Conservation (phyloP, 345 rosid species). For the Corymbia maculata region DNA sequence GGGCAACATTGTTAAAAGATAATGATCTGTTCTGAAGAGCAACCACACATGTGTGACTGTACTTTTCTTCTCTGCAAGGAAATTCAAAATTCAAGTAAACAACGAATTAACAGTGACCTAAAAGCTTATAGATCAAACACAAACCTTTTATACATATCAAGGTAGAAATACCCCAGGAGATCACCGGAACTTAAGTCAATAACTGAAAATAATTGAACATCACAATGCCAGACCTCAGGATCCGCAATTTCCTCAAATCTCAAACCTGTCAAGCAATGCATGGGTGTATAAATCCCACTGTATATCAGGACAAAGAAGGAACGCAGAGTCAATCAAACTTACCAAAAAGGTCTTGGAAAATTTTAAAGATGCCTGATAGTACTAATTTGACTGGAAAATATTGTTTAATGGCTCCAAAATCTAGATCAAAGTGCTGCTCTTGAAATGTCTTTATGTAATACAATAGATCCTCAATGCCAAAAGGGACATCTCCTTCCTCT, state of each 20-base stretch:
- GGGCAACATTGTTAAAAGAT: slow-evolving; percentile 40
- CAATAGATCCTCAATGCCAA: slow-evolving; percentile 77
- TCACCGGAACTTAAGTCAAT: slow-evolving; percentile 71
- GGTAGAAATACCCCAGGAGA: slow-evolving; percentile 84
- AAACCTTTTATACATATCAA: slow-evolving; percentile 77
- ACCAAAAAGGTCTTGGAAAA: slow-evolving; percentile 91
- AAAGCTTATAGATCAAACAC: neutral
- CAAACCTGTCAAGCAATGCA: slow-evolving; percentile 38
- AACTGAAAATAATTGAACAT: slow-evolving; percentile 64
- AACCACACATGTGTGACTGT: slow-evolving; percentile 67
- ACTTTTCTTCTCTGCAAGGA: slow-evolving; percentile 77
- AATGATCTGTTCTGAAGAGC: slow-evolving; percentile 82
- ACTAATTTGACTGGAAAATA: slow-evolving; percentile 83
- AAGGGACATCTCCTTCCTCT: slow-evolving; percentile 83
- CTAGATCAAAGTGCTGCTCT: slow-evolving; percentile 73
- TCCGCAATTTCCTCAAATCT: slow-evolving; percentile 66
- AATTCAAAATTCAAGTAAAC: slow-evolving; percentile 3
- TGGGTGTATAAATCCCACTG: neutral
- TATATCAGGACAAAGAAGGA: neutral
- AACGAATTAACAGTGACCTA: neutral
- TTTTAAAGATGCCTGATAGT: slow-evolving; percentile 79
- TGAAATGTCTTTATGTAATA: slow-evolving; percentile 78
- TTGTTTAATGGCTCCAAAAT: slow-evolving; percentile 65
- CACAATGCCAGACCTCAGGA: slow-evolving; percentile 69
- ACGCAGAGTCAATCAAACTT: slow-evolving; percentile 3